A percentile compares a stretch with the other conserved stretches of the same genome.
phyloP scores from a whole-genome alignment of 1,284 basidiomycete genomes.

The Fomitiporia mediterranea region DNA sequence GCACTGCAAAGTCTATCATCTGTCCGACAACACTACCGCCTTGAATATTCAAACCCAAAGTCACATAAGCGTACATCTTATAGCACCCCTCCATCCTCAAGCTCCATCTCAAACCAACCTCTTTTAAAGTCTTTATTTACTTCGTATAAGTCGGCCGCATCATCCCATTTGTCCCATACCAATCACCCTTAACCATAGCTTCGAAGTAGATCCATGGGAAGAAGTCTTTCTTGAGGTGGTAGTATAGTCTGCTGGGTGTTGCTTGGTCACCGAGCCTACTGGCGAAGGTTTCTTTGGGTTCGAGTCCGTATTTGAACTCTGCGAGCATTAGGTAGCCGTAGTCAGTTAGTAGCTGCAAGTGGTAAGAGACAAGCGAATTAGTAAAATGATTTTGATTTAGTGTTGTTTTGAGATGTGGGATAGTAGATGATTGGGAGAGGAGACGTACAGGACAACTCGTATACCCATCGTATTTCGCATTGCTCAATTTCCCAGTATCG shows the following conservation, averaged over 20 bases:
- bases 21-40: too few species aligned
- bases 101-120: too few species aligned
- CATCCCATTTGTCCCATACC: constrained; percentile 60
- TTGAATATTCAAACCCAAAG: too few species aligned
- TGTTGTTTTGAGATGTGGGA: too few species aligned
- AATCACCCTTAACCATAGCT: constrained; percentile 68
- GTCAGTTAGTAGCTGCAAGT: constrained; percentile 68
- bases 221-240: constrained; percentile 89
- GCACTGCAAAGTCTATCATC: too few species aligned
- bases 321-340: constrained; percentile 86
- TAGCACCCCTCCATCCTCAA: too few species aligned
- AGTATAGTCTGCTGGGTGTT: constrained; percentile 69
- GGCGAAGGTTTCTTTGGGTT: constrained; percentile 84
- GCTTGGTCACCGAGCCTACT: constrained; percentile 65
- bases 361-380: constrained; percentile 20
- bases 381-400: too few species aligned
- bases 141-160: constrained; percentile 40
- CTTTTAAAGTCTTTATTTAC: background rate
- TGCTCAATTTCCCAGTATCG: constrained; percentile 63
- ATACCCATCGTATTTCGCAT: constrained; percentile 78
- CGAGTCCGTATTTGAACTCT: constrained; percentile 85
- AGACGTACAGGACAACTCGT: constrained; percentile 73
- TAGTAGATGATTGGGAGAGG: constrained; percentile 5
- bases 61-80: too few species aligned
- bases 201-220: constrained; percentile 92